Base-by-base conservation (phyloP, 768 basidiomycete species). In the Scleroderma citrinum region DNA sequence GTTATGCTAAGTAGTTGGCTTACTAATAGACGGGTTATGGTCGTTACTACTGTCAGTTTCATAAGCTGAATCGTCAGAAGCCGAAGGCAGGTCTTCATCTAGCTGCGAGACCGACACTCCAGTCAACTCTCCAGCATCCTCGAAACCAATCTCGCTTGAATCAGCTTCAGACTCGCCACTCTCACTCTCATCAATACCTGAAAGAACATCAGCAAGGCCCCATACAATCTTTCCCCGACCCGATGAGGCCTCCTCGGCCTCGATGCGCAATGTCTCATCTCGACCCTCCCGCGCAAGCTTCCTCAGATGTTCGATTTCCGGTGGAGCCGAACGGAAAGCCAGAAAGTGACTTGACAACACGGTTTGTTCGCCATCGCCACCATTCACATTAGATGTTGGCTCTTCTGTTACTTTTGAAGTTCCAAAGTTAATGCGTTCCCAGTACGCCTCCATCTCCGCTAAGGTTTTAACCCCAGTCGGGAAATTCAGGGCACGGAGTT, bases 221-320 rank as follows among this genome's bases (percentile, higher is more conserved):
- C 64, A 70, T 19, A 78, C 74, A 52, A 78, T 63, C 60, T 76
- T 79, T 24, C 71, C 72, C 57, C 65, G 70, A 0, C 76, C 78
- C 6, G 40, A 24, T 4, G 24, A 16, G 39, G 60, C 67, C 26
- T 75, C 68, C 51, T 64, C 55, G 20, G 58, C 69, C 31, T 61
- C 61, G 46, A 71, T 50, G n/a, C 63, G 56, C 44, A 71, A 58
- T 3, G 71, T 71, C 39, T 77, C 68, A 40, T 63, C 53, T 21
- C 70, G 67, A 0, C 82, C 83, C 16, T 66, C 59, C 26, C 70
- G 61, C 7, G 83, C 75, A 23, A 84, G 54, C 47, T 57, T 57
- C 10, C 84, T 72, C 34, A 82, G 67, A 20, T 46, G 44, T 52
- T 66, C 56, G 43, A 83, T 71, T 7, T 34, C 50, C 12, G 38